Evolutionary conservation across 2,329 filamentous ascomycete genomes (phyloP).

Genomic region (Penicillium hordei): DNA sequence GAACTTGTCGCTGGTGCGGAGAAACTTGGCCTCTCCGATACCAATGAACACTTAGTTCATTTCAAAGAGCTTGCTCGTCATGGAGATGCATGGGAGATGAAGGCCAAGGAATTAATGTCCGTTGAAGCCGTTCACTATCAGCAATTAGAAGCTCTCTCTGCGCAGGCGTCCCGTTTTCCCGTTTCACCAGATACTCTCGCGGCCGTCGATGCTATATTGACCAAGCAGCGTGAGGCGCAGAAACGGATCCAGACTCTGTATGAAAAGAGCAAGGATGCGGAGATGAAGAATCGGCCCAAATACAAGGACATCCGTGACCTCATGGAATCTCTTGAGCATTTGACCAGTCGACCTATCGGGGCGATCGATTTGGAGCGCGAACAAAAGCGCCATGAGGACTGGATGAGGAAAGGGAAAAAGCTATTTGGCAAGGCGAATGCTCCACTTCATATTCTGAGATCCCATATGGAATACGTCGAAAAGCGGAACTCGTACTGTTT

Average conservation of each 20-base stretch:
- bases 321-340: conserved; percentile 79
- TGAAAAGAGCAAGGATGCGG: conserved; percentile 70
- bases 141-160: conserved; percentile 86
- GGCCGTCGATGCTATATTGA: conserved; percentile 84
- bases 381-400: conserved; percentile 92
- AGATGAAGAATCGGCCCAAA: conserved; percentile 76
- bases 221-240: conserved; percentile 93
- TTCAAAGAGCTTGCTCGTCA: conserved; percentile 73
- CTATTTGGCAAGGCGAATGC: conserved; percentile 97
- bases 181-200: conserved; percentile 78
- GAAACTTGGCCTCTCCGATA: conserved; percentile 73
- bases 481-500: conserved; percentile 90
- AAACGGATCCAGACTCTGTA: conserved; percentile 81
- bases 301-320: conserved; percentile 90
- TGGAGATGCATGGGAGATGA: conserved; percentile 86
- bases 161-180: conserved; percentile 75
- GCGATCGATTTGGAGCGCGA: conserved; percentile 93
- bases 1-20: conserved; percentile 75
- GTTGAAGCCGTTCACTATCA: conserved; percentile 91
- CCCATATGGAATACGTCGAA: conserved; percentile 89
- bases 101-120: conserved; percentile 88
- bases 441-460: conserved; percentile 89
- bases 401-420: conserved; percentile 98
- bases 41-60: conserved; percentile 74
- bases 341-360: conserved; percentile 89